Evolutionary conservation across 164 flowering plant species (phyloP), one percentile per base, ranked within the genome.

Genomic region (Umbellularia californica): DNA sequence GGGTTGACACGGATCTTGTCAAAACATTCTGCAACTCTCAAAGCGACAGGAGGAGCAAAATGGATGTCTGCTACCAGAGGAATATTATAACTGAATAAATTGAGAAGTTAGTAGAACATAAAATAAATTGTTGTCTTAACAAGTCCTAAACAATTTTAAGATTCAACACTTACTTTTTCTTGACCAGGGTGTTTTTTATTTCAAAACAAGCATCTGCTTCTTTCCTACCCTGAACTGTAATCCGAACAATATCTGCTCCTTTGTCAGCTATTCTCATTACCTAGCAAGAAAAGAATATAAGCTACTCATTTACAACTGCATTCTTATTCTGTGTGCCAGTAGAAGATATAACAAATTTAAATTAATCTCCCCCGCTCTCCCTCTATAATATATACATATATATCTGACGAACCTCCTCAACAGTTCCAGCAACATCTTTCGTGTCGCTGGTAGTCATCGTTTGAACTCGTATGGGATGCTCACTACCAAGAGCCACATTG

Each of bases 1-100:
- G 99, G 99, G 81, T 95, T 95, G 75, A 95, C 97, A 72, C 99
- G 97, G 78, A 95, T 95, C 82, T 95, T 95, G 79, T 95, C 97
- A 82, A 93, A 93, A 83, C 99, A 95, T 76, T 95, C 99, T 75
- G 99, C 92, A 69, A 95, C 97, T 77, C 99, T 82, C 83, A 95
- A 19, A 24, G 99, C 99, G 81, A 95, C 87, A 71, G 97, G 25
- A 71, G 97, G 99, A 47, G 99, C 97, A 88, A 95, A 95, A 81
- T 95, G 98, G 79, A 95, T 95, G 85, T 95, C 99, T 65, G 97
- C 99, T 75, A 95, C 99, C 75, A 95, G 83, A 74, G 98, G 98
- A 83, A 95, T 91, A 77, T 89, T 88, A 79, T 95, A 93, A 77
- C 99, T 95, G 97, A 87, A 86, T 6, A 68, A 73, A 81, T 5